These are phyloP conservation scores for Paraconiothyrium sp. DNA, from an alignment of 2,329 filamentous ascomycete species.

Conservation along the genomic window DNA sequence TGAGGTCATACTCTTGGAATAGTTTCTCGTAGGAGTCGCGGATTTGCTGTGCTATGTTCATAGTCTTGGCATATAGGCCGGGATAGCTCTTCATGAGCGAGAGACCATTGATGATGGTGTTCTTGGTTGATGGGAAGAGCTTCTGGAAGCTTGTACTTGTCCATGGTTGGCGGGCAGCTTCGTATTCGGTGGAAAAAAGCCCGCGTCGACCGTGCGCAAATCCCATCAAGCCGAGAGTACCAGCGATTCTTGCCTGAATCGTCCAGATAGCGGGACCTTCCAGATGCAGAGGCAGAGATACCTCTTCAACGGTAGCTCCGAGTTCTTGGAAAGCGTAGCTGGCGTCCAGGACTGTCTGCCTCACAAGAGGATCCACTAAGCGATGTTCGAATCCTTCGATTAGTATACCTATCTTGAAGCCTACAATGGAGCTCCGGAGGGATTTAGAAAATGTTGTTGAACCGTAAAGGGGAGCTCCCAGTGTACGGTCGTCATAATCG, in stretches of 20 bases:
- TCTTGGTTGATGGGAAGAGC: conserved; percentile 59
- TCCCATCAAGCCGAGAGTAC: conserved; percentile 54
- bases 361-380: conserved; percentile 52
- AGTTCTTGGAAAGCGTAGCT: conserved; percentile 52
- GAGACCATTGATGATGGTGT: conserved; percentile 56
- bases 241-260: conserved; percentile 54
- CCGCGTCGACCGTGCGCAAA: conserved; percentile 33
- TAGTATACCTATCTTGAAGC: conserved; percentile 39
- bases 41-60: conserved; percentile 52
- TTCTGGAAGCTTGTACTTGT: conserved; percentile 59
- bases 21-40: conserved; percentile 51
- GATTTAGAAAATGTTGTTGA: conserved; percentile 28
- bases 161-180: conserved; percentile 60
- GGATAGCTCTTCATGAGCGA: conserved; percentile 52
- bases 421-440: conserved; percentile 27
- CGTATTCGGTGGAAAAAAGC: conserved; percentile 39
- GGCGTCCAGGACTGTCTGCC: conserved; percentile 53
- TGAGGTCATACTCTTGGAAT: conserved; percentile 49
- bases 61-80: conserved; percentile 52
- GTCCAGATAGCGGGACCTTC: conserved; percentile 51
- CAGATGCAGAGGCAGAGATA: conserved; percentile 43
- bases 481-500: conserved; percentile 43
- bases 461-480: conserved; percentile 38
- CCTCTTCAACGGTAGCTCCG: conserved; percentile 57
- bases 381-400: conserved; percentile 38